Percentiles rank a stretch among this genome's conserved stretches.
Evolutionary conservation across 176 grass and related monocot genomes (phyloP).

Genomic region (Stipa capillata): DNA sequence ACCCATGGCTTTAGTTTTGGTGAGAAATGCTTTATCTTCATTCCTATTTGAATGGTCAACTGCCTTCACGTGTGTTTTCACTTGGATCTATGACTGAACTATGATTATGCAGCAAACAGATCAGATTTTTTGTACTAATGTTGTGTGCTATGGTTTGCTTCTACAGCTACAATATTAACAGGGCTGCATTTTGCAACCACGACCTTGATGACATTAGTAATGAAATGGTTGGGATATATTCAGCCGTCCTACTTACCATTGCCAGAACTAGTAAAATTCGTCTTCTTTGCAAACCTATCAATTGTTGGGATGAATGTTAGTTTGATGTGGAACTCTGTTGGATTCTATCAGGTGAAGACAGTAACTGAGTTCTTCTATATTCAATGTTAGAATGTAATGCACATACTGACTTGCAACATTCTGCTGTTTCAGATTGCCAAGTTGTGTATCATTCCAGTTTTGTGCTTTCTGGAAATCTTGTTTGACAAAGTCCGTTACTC

Average conservation of each 20-base stretch:
- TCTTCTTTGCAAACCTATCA: too few relatives aligned
- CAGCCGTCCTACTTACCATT: neutral
- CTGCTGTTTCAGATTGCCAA: neutral
- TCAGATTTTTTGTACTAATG: neutral
- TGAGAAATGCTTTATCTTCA: neutral
- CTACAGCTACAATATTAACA: neutral
- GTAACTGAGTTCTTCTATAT: neutral
- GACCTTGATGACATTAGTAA: neutral
- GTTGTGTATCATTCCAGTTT: neutral
- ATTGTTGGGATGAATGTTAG: too few relatives aligned
- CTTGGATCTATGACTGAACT: neutral
- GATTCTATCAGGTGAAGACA: neutral
- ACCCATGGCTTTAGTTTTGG: neutral
- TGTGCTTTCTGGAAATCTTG: slow-evolving; percentile 28
- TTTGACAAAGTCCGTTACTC: slow-evolving; percentile 30
- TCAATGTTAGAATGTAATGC: neutral
- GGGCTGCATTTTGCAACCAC: neutral
- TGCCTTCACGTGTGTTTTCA: neutral
- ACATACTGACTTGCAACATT: neutral
- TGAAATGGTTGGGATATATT: neutral
- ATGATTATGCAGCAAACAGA: neutral
- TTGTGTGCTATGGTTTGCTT: neutral
- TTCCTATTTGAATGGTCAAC: neutral
- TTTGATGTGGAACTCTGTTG: too few relatives aligned
- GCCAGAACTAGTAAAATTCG: neutral